These are phyloP conservation scores for Apophysomyces trapeziformis DNA, from an alignment of 371 early-diverging fungal genomes.

Conservation along the genomic window DNA sequence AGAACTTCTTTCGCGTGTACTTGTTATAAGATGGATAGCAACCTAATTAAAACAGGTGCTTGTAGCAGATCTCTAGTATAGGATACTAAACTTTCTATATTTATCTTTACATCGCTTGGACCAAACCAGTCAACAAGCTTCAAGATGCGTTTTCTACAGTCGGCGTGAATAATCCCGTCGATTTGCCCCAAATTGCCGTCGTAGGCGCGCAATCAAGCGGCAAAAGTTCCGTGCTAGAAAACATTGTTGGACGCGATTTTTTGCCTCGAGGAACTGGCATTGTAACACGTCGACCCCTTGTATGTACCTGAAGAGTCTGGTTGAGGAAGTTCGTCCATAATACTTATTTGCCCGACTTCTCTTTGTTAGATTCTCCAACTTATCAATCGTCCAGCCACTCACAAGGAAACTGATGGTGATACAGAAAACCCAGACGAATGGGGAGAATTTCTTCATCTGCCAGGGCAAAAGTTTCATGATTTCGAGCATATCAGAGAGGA, in stretches of 20 bases:
- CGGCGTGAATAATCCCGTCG: slow-evolving; percentile 96
- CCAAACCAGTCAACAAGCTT: slow-evolving; percentile 76
- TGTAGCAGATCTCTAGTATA: not conserved
- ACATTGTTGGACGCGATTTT: slow-evolving; percentile 98
- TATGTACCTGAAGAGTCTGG: slow-evolving; percentile 34
- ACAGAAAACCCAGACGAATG: slow-evolving; percentile 82
- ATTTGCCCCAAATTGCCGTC: slow-evolving; percentile 98
- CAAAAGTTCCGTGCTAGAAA: slow-evolving; percentile 98
- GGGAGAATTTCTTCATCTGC: slow-evolving; percentile 97
- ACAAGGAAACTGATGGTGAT: slow-evolving; percentile 25
- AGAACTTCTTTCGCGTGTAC: not conserved
- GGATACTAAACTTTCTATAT: not conserved
- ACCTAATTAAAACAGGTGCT: slow-evolving; percentile 57
- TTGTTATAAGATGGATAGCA: slow-evolving; percentile 47
- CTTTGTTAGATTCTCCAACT: slow-evolving; percentile 85
- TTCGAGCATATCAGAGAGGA: slow-evolving; percentile 95
- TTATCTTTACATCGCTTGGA: not conserved
- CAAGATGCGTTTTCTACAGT: slow-evolving; percentile 98
- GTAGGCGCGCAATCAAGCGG: slow-evolving; percentile 98
- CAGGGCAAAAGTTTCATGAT: slow-evolving; percentile 88
- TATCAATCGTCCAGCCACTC: slow-evolving; percentile 80
- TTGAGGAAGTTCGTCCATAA: no score
- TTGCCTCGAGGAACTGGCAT: slow-evolving; percentile 98
- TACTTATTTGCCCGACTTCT: no score
- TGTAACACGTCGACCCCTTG: slow-evolving; percentile 94